Evolutionary conservation across 2,329 filamentous ascomycete species (phyloP).

Genomic region (Penicillium rolfsii): DNA sequence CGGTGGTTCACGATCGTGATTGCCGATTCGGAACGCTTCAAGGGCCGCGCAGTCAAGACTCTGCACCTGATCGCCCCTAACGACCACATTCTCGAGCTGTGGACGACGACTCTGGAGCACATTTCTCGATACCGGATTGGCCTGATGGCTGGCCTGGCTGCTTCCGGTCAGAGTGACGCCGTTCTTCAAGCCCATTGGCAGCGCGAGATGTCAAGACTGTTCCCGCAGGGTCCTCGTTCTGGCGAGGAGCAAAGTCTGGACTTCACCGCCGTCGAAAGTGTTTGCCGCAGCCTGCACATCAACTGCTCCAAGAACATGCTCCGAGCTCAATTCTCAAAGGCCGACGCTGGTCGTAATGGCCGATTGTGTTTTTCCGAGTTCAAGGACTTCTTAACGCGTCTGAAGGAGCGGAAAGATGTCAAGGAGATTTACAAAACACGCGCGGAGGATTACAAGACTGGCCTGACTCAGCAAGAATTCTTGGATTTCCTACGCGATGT

Average conservation of each 20-base stretch:
- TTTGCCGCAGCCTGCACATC: slow-evolving; percentile 90
- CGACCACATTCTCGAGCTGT: slow-evolving; percentile 70
- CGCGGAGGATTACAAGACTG: slow-evolving; percentile 61
- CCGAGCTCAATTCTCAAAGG: slow-evolving; percentile 71
- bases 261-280: slow-evolving; percentile 74
- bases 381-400: slow-evolving; percentile 75
- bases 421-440: slow-evolving; percentile 70
- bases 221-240: slow-evolving; percentile 44
- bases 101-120: slow-evolving; percentile 81
- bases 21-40: slow-evolving; percentile 74
- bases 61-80: slow-evolving; percentile 85
- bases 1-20: slow-evolving; percentile 93
- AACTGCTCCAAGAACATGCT: slow-evolving; percentile 79
- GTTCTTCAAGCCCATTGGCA: slow-evolving; percentile 85
- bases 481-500: slow-evolving; percentile 70
- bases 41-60: slow-evolving; percentile 70
- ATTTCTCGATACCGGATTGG: slow-evolving; percentile 86
- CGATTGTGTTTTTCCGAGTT: slow-evolving; percentile 80
- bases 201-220: slow-evolving; percentile 75
- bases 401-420: slow-evolving; percentile 85
- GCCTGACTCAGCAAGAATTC: slow-evolving; percentile 75
- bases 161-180: slow-evolving; percentile 73
- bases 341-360: slow-evolving; percentile 66
- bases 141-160: slow-evolving; percentile 85
- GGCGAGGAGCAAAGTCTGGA: slow-evolving; percentile 73